These are phyloP conservation scores for Phoma sp. DNA, from an alignment of 2,329 filamentous ascomycete species.

Conservation along the genomic window DNA sequence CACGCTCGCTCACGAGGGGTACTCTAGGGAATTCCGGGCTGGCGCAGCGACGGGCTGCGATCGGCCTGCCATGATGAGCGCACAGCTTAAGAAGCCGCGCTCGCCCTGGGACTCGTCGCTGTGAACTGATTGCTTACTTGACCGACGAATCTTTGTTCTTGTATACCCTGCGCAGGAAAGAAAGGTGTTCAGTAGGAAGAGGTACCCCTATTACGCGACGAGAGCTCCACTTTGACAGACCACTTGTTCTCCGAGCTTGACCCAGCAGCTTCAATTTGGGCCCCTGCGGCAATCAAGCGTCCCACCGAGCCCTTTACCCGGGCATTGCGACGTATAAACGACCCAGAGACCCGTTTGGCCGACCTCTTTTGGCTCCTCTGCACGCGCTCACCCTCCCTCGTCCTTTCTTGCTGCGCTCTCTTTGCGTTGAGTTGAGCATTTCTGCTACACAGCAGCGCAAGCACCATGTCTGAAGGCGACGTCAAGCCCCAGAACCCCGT, in stretches of 20 bases:
- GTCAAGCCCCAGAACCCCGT: constrained; percentile 54
- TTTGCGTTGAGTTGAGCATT: not conserved
- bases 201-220: constrained; percentile 14
- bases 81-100: constrained; percentile 28
- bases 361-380: constrained; percentile 5
- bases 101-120: constrained; percentile 21
- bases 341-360: constrained; percentile 15
- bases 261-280: constrained; percentile 33
- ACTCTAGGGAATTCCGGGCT: constrained; percentile 1
- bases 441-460: constrained; percentile 5
- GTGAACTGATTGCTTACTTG: not conserved
- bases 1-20: constrained; percentile 31
- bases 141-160: not conserved
- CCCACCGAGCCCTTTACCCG: constrained; percentile 48
- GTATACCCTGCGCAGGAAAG: not conserved
- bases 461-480: constrained; percentile 54
- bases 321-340: constrained; percentile 37
- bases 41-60: constrained; percentile 12
- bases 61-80: constrained; percentile 5
- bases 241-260: constrained; percentile 36
- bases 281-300: constrained; percentile 37
- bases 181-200: not conserved
- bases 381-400: constrained; percentile 5
- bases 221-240: constrained; percentile 32
- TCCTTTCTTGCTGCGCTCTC: not conserved